Conservation (phyloP, 1,284 basidiomycete species). For the Trichosporon ovoides region DNA sequence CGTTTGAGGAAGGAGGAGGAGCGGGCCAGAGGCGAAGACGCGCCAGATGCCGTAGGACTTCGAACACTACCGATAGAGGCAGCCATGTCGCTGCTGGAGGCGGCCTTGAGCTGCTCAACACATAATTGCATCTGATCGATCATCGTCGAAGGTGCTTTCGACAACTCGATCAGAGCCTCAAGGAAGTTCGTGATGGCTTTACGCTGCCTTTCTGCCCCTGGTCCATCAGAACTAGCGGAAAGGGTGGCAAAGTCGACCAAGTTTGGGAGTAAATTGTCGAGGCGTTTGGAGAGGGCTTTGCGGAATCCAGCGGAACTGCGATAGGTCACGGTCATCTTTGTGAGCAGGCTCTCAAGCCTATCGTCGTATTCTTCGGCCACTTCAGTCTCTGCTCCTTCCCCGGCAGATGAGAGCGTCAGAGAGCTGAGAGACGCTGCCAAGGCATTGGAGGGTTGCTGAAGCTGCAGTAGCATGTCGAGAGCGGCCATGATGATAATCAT, state of each 20-base stretch:
- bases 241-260: slow-evolving; percentile 45
- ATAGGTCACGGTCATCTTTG: slow-evolving; percentile 28
- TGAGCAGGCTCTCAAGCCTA: slow-evolving; percentile 31
- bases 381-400: background rate
- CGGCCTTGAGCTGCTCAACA: slow-evolving; percentile 34
- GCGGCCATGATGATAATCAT: slow-evolving; percentile 35
- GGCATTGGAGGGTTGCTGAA: background rate
- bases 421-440: slow-evolving; percentile 6
- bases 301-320: slow-evolving; percentile 33
- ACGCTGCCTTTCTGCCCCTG: slow-evolving; percentile 24
- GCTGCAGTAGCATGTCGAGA: slow-evolving; percentile 37
- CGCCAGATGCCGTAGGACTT: background rate
- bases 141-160: slow-evolving; percentile 31
- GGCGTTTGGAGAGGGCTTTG: slow-evolving; percentile 32
- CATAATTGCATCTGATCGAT: slow-evolving; percentile 33
- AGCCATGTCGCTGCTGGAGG: background rate
- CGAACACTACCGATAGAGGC: background rate
- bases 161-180: slow-evolving; percentile 26
- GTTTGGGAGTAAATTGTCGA: slow-evolving; percentile 41
- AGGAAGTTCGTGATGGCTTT: slow-evolving; percentile 30
- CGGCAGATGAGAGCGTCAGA: background rate
- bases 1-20: background rate
- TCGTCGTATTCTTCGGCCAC: slow-evolving; percentile 16
- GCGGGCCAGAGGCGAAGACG: background rate
- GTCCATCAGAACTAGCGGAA: slow-evolving; percentile 22